Conservation (phyloP, 352 stramenopile species). For the Globisporangium camurandrum region DNA sequence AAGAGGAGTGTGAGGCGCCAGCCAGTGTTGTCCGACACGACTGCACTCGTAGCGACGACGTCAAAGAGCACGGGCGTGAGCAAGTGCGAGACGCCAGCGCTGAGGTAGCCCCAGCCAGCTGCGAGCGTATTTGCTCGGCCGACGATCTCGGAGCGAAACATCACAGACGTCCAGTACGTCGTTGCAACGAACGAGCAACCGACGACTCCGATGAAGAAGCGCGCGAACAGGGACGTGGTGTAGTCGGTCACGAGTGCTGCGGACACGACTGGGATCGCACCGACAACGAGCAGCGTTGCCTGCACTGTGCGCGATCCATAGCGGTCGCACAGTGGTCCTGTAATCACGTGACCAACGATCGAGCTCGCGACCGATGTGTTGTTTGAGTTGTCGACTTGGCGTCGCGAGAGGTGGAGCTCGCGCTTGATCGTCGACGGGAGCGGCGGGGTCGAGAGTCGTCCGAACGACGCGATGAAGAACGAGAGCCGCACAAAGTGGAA, state of each 20-base stretch:
- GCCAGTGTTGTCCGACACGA: conserved; percentile 59
- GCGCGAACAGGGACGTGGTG: conserved; percentile 62
- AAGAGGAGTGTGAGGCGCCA: conserved; percentile 90
- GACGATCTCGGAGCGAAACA: conserved; percentile 92
- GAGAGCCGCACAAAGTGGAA: conserved; percentile 91
- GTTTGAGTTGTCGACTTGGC: conserved; percentile 89
- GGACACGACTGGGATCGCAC: conserved; percentile 78
- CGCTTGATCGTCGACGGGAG: conserved; percentile 88
- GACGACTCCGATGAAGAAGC: conserved; percentile 94
- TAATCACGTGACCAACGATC: conserved; percentile 85
- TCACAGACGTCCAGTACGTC: conserved; percentile 90
- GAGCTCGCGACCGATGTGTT: conserved; percentile 86
- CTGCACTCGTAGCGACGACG: conserved; percentile 54
- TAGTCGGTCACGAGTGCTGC: conserved; percentile 81
- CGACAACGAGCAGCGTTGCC: conserved; percentile 58
- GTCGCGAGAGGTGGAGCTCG: conserved; percentile 70
- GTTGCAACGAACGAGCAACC: conserved; percentile 91
- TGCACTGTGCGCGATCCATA: conserved; percentile 87
- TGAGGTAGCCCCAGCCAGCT: conserved; percentile 92
- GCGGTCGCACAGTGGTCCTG: conserved; percentile 89
- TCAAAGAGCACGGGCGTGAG: conserved; percentile 87
- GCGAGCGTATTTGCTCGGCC: conserved; percentile 90
- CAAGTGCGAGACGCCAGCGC: conserved; percentile 83
- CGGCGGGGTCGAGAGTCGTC: conserved; percentile 92
- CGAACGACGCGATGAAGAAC: conserved; percentile 94